phyloP scores from a whole-genome alignment of 805 yeast species.

The Grigorovia yakushimaensis region DNA sequence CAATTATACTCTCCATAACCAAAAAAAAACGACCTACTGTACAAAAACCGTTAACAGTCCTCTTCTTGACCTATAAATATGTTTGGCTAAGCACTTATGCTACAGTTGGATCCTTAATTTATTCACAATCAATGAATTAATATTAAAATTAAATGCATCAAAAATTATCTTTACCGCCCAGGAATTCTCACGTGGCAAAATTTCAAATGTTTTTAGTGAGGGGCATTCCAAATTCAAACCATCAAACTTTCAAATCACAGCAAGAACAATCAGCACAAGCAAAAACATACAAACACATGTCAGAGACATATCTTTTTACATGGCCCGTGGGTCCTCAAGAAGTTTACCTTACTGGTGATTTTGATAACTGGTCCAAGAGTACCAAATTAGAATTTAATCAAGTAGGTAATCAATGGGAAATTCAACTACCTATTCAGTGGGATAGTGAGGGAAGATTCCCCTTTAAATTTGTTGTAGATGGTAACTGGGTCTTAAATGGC shows the following conservation, averaged over 20 bases:
- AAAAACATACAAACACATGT: not conserved
- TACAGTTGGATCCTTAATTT: not conserved
- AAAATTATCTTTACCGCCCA: not conserved
- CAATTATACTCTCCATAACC: not conserved
- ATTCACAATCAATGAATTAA: too few species aligned
- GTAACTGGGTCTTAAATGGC: constrained; percentile 44
- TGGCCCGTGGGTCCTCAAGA: constrained; percentile 43
- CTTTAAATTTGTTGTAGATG: constrained; percentile 59
- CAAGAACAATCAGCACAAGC: not conserved
- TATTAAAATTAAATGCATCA: not conserved
- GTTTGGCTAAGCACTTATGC: too few species aligned
- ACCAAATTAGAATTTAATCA: constrained; percentile 42
- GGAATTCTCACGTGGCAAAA: not conserved
- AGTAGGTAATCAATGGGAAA: constrained; percentile 28
- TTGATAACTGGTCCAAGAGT: constrained; percentile 55
- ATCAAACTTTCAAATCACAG: not conserved
- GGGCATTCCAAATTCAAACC: not conserved
- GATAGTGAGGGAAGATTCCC: constrained; percentile 26
- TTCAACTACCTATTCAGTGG: not conserved
- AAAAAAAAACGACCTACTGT: too few species aligned
- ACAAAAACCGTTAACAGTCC: too few species aligned
- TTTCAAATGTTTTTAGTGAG: not conserved
- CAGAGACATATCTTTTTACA: constrained; percentile 16
- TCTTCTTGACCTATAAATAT: too few species aligned
- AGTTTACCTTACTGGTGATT: constrained; percentile 60